Evolutionary conservation across 2,329 filamentous ascomycete species (phyloP), one percentile per base, ranked within the genome.

Genomic region (Epicoccum nigrum): DNA sequence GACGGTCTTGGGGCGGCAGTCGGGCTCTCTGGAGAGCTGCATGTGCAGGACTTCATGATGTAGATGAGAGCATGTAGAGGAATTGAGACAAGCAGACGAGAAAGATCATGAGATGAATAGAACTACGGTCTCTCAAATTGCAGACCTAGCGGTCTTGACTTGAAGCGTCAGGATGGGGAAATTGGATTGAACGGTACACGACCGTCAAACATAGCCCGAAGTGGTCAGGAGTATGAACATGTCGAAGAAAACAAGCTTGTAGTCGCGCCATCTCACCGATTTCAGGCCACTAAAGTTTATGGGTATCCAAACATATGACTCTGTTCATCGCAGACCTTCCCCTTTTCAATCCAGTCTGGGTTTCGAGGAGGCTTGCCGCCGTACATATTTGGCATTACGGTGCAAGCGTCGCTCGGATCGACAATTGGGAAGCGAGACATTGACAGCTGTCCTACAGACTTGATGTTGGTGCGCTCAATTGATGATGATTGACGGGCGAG

Each of bases 1-100:
- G 41, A 54, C 34, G 58, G 54, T 41, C 54, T 54, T 25, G 63
- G 54, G n/a, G 58, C 35, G 17, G 64, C 51, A 41, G 53, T 49
- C 17, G 55, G 49, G 45, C 38, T 54, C 15, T 60, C 54, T 8
- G 54, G 30, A 15, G 55, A 56, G 35, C 56, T 43, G 51, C 64
- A 62, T 13, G 50, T 58, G 41, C 63, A 60, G 30, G 59, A 60
- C 35, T 51, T 63, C 48, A 62, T 56, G 28, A 35, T 57, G 46
- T 4, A 15, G 15, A 21, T 20, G 43, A 35, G 50, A 12, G 15
- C 39, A 38, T 3, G 32, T 45, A 23, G 17, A 17, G 45, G 37
- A 3, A 2, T 25, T 27, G 16, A 15, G 15, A 30, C 34, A 38
- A 1, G 34, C 28, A 13, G 28, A 4, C 5, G 9, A 1, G 28